Base-by-base conservation (phyloP, 768 basidiomycete species). In the Myochromella boudieri region DNA sequence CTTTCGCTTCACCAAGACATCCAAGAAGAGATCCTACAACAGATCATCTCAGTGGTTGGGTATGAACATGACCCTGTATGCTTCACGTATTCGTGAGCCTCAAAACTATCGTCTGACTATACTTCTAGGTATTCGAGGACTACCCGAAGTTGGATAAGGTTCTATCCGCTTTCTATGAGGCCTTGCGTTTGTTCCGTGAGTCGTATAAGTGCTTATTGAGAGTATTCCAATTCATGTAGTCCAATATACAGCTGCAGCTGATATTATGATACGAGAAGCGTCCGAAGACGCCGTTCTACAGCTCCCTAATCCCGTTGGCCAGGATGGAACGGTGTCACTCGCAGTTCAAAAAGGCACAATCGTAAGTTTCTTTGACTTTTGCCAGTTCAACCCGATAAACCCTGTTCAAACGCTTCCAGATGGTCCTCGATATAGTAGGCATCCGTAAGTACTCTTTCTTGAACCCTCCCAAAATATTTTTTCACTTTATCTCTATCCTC, bases 391-490 rank as follows among this genome's bases (percentile, higher is more conserved):
- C n/a, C n/a, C n/a, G n/a, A n/a, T n/a, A n/a, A n/a, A n/a, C n/a
- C n/a, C n/a, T n/a, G n/a, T n/a, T n/a, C n/a, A n/a, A n/a, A n/a
- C n/a, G n/a, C n/a, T n/a, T n/a, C n/a, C 53, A 62, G 57, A 65
- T 75, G 9, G 52, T 74, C 6, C 63, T 76, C 5, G 77, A 80
- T 49, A 66, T 77, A 68, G 53, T 79, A 48, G 76, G 75, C 49
- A 59, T 75, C 37, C 70, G 76, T 78, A 49, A 65, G 75, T 68
- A n/a, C n/a, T n/a, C n/a, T n/a, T n/a, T n/a, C n/a, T n/a, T n/a
- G n/a, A n/a, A n/a, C n/a, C n/a, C n/a, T n/a, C n/a, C n/a, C n/a
- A n/a, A n/a, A n/a, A n/a, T n/a, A n/a, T n/a, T n/a, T n/a, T n/a
- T n/a, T n/a, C n/a, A n/a, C n/a, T n/a, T n/a, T n/a, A n/a, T n/a